Conservation (phyloP, 495 filamentous ascomycete species). For the Tuber melanosporum region DNA sequence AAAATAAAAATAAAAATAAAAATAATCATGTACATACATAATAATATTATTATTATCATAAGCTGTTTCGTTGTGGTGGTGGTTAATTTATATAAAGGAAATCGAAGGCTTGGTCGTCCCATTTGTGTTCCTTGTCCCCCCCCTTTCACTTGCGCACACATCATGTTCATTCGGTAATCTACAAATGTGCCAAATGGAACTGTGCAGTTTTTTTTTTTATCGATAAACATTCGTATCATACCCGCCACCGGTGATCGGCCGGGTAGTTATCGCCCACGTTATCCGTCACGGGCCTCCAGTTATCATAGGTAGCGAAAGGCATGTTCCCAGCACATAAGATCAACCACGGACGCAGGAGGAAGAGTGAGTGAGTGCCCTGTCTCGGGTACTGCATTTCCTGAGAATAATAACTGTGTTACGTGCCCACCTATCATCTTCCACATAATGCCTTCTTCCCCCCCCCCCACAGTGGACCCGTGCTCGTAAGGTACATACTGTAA, state of each 20-base stretch:
- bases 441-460: background rate
- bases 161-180: background rate
- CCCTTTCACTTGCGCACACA: too few relatives aligned
- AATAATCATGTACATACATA: too few relatives aligned
- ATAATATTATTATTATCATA: too few relatives aligned
- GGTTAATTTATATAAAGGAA: too few relatives aligned
- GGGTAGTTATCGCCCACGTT: conserved; percentile 5
- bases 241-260: background rate
- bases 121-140: background rate
- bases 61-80: too few relatives aligned
- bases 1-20: too few relatives aligned
- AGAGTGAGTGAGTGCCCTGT: background rate
- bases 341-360: background rate
- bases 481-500: background rate
- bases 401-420: background rate
- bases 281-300: background rate
- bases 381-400: background rate
- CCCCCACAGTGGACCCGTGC: background rate
- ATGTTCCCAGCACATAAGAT: background rate
- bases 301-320: background rate
- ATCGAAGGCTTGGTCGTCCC: background rate
- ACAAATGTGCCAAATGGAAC: background rate
- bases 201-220: background rate
- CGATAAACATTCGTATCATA: background rate
- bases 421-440: background rate